Evolutionary conservation across 108 stramenopile species (phyloP).

Genomic region (Cylindrotheca fusiformis): DNA sequence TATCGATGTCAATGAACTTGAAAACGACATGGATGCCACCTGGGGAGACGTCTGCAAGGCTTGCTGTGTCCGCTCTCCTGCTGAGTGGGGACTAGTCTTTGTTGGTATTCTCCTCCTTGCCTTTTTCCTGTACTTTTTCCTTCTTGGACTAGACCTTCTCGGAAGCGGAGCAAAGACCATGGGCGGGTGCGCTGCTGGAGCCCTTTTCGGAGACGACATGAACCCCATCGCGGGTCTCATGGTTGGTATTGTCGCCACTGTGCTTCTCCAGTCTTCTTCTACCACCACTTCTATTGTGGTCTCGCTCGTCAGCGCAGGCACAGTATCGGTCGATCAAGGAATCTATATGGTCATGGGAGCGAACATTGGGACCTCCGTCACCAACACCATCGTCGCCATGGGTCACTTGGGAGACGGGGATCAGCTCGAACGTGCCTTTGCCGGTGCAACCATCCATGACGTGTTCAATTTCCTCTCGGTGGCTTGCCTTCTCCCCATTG

Average conservation of each 20-base stretch:
- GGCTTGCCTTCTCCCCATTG: slow-evolving; percentile 71
- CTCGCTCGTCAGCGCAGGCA: slow-evolving; percentile 56
- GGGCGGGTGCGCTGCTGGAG: slow-evolving; percentile 75
- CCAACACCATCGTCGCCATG: slow-evolving; percentile 84
- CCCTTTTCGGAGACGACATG: slow-evolving; percentile 62
- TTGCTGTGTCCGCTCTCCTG: slow-evolving; percentile 62
- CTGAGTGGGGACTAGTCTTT: slow-evolving; percentile 53
- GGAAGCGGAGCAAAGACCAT: slow-evolving; percentile 78
- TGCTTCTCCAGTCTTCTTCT: slow-evolving; percentile 78
- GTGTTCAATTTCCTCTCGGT: slow-evolving; percentile 87
- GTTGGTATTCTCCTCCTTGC: slow-evolving; percentile 45
- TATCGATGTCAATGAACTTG: slow-evolving; percentile 34
- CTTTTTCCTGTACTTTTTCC: slow-evolving; percentile 88
- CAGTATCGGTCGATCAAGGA: slow-evolving; percentile 53
- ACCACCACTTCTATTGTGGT: slow-evolving; percentile 88
- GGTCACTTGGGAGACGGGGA: slow-evolving; percentile 79
- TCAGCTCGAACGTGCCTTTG: slow-evolving; percentile 84
- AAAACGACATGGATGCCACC: slow-evolving; percentile 42
- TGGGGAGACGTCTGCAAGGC: slow-evolving; percentile 71
- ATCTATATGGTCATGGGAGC: slow-evolving; percentile 92
- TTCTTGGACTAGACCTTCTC: slow-evolving; percentile 74
- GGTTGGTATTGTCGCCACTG: slow-evolving; percentile 81
- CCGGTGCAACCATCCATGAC: slow-evolving; percentile 91
- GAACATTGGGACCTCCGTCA: slow-evolving; percentile 83
- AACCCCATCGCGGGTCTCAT: slow-evolving; percentile 84